phyloP scores from a whole-genome alignment of 2,329 filamentous ascomycete species.

The Apiospora saccharicola region DNA sequence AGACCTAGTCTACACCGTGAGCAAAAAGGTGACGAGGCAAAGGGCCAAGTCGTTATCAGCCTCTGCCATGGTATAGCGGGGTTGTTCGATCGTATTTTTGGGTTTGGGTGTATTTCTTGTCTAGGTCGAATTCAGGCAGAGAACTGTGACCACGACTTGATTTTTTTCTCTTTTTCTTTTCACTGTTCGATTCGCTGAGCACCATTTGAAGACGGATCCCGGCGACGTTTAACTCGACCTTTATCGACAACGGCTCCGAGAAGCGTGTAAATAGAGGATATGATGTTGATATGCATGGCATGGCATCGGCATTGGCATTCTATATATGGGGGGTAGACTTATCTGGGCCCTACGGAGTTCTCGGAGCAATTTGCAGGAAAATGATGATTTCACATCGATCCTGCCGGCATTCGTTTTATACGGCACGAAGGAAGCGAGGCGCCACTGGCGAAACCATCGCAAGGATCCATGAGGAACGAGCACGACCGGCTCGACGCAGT shows the following conservation, averaged over 20 bases:
- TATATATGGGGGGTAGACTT: slow-evolving; percentile 51
- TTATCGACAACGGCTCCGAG: slow-evolving; percentile 44
- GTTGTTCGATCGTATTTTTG: slow-evolving; percentile 28
- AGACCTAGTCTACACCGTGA: slow-evolving; percentile 74
- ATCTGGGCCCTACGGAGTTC: slow-evolving; percentile 54
- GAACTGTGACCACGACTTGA: slow-evolving; percentile 27
- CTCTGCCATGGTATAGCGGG: slow-evolving; percentile 53
- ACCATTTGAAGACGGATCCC: slow-evolving; percentile 38
- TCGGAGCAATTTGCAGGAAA: slow-evolving; percentile 51
- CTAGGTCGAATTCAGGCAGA: slow-evolving; percentile 27
- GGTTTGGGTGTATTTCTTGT: slow-evolving; percentile 33
- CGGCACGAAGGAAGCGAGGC: slow-evolving; percentile 36
- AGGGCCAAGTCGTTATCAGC: slow-evolving; percentile 53
- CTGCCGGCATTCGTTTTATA: slow-evolving; percentile 57
- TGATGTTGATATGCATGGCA: slow-evolving; percentile 58
- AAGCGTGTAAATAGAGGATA: slow-evolving; percentile 58
- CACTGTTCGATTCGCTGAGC: slow-evolving; percentile 40
- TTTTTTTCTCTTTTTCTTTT: slow-evolving; percentile 30
- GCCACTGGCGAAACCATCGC: slow-evolving; percentile 20
- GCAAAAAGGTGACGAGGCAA: slow-evolving; percentile 69
- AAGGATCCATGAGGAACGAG: not conserved
- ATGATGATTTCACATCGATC: slow-evolving; percentile 39
- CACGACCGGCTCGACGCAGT: not conserved
- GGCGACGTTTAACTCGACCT: slow-evolving; percentile 41
- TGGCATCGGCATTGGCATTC: slow-evolving; percentile 57